Conservation (phyloP, 2,329 filamentous ascomycete genomes). For the Pseudogymnoascus sp. region DNA sequence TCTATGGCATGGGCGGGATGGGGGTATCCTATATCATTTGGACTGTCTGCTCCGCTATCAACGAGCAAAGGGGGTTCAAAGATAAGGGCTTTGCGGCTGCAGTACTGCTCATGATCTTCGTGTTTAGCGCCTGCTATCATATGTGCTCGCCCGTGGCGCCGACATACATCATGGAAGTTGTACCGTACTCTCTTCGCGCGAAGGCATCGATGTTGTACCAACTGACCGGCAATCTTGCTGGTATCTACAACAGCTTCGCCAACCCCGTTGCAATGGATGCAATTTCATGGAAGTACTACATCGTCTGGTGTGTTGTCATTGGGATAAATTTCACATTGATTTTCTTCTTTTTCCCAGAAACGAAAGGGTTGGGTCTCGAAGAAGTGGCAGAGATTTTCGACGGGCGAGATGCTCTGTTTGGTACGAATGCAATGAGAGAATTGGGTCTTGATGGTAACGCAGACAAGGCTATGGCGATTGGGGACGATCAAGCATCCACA, state of each 20-base stretch:
- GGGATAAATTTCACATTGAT: constrained; percentile 36
- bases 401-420: constrained; percentile 9
- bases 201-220: constrained; percentile 27
- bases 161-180: constrained; percentile 39
- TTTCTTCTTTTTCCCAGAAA: constrained; percentile 57
- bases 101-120: constrained; percentile 30
- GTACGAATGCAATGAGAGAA: constrained; percentile 7
- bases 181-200: constrained; percentile 27
- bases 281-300: constrained; percentile 15
- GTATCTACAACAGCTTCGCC: constrained; percentile 19
- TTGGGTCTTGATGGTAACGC: not conserved
- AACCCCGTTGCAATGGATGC: constrained; percentile 12
- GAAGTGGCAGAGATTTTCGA: constrained; percentile 41
- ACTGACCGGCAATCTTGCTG: constrained; percentile 22
- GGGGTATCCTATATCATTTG: constrained; percentile 28
- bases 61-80: constrained; percentile 26
- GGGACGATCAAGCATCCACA: not conserved
- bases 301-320: constrained; percentile 3
- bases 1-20: constrained; percentile 31
- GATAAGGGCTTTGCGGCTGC: constrained; percentile 23
- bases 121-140: constrained; percentile 24
- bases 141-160: constrained; percentile 35
- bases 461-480: constrained; percentile 2
- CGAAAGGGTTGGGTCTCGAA: constrained; percentile 52
- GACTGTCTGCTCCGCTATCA: constrained; percentile 34